Conservation (phyloP, 179 eudicot species). For the Carnegiea gigantea region DNA sequence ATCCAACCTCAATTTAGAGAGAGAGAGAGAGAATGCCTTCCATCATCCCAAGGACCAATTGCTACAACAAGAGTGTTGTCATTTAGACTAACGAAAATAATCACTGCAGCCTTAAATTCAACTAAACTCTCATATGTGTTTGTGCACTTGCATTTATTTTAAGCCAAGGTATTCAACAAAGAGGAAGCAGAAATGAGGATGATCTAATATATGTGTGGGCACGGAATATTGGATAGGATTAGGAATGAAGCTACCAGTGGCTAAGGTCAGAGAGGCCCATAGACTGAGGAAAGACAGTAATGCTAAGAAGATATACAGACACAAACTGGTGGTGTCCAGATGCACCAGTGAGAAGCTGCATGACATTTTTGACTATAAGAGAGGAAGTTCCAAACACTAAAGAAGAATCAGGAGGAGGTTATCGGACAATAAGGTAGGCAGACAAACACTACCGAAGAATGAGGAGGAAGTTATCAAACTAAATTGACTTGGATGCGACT, state of each 20-base stretch:
- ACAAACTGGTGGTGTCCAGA: neutral
- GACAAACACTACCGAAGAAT: too few species aligned
- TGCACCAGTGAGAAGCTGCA: neutral
- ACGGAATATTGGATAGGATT: neutral
- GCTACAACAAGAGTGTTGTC: neutral
- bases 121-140: neutral
- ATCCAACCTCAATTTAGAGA: neutral
- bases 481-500: neutral
- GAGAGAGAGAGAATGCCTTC: neutral
- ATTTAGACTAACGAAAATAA: neutral
- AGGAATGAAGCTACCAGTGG: neutral
- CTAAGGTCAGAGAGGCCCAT: neutral
- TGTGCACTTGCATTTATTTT: neutral
- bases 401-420: neutral
- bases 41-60: too few species aligned
- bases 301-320: neutral
- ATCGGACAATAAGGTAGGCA: neutral
- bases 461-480: too few species aligned
- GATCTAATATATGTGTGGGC: neutral
- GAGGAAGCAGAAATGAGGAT: neutral
- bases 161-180: neutral
- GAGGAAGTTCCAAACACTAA: neutral
- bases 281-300: neutral
- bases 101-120: neutral
- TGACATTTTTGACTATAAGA: neutral